phyloP scores from a whole-genome alignment of 331 rosid species.

The Telfairia occidentalis region DNA sequence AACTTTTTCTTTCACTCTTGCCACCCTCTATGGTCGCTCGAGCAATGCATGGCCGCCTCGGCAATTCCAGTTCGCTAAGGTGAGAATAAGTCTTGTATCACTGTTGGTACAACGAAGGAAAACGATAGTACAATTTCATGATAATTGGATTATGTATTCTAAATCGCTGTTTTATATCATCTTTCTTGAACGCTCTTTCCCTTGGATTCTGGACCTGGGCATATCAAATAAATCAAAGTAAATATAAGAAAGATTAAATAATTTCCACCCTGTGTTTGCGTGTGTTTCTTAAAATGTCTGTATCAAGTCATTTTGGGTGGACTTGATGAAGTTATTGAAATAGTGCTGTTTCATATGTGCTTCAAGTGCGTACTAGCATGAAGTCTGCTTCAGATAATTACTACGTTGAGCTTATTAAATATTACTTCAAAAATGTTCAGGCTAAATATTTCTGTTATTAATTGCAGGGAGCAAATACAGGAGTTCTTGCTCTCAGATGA shows the following conservation, averaged over 20 bases:
- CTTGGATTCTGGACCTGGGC: neutral
- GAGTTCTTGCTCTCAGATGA: constrained; percentile 68
- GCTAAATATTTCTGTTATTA: neutral
- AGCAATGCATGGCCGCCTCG: constrained; percentile 32
- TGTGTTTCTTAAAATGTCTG: neutral
- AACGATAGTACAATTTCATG: neutral
- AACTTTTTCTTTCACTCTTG: constrained; percentile 35
- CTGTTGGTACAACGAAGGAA: neutral
- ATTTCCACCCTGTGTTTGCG: neutral
- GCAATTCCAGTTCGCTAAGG: constrained; percentile 36
- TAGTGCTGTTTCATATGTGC: neutral
- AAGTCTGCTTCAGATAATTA: neutral
- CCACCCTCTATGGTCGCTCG: constrained; percentile 43
- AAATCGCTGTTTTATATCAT: neutral
- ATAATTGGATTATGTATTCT: neutral
- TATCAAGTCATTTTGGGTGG: neutral
- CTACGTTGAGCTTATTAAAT: neutral
- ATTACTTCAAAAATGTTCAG: neutral
- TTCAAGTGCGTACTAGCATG: neutral
- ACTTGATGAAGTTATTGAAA: neutral
- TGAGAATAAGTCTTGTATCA: constrained; percentile 23
- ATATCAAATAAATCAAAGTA: neutral
- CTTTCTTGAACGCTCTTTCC: neutral
- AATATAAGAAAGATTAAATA: neutral
- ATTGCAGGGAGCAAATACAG: constrained; percentile 62